A percentile compares a stretch with the other conserved stretches of the same genome.
These are phyloP conservation scores for Adansonia grandidieri DNA, from an alignment of 441 rosid genomes.

Conservation along the genomic window DNA sequence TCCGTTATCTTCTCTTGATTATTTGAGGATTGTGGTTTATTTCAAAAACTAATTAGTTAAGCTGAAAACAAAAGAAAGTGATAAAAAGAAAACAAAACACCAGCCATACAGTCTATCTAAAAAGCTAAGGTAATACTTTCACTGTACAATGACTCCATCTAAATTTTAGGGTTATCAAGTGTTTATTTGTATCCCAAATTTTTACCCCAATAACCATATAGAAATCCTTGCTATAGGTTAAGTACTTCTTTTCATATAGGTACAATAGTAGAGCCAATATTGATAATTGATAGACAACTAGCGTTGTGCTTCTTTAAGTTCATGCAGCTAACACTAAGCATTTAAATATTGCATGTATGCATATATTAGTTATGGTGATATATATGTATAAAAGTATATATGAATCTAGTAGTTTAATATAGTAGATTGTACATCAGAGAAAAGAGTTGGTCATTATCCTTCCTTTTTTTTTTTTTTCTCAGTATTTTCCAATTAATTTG, in stretches of 20 bases:
- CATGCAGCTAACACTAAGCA: neutral
- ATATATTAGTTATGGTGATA: neutral
- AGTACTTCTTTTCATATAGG: too few species aligned
- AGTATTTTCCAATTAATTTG: neutral
- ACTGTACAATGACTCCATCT: neutral
- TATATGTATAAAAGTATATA: too few species aligned
- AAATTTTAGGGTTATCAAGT: too few species aligned
- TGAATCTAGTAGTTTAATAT: neutral
- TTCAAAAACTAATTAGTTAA: neutral
- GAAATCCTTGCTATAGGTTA: too few species aligned
- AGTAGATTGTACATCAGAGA: neutral
- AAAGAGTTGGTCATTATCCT: neutral
- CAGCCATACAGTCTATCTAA: neutral
- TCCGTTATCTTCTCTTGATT: too few species aligned
- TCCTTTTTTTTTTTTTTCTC: too few species aligned
- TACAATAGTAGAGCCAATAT: too few species aligned
- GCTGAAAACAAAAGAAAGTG: neutral
- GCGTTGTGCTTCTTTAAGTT: neutral
- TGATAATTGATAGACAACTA: too few species aligned
- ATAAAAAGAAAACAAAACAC: neutral
- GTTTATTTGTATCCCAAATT: too few species aligned
- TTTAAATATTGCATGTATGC: neutral
- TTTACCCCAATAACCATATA: too few species aligned
- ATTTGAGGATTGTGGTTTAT: neutral
- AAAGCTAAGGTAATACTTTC: neutral